Evolutionary conservation across 2,329 filamentous ascomycete species (phyloP).

Genomic region (Trichoderma endophyticum): DNA sequence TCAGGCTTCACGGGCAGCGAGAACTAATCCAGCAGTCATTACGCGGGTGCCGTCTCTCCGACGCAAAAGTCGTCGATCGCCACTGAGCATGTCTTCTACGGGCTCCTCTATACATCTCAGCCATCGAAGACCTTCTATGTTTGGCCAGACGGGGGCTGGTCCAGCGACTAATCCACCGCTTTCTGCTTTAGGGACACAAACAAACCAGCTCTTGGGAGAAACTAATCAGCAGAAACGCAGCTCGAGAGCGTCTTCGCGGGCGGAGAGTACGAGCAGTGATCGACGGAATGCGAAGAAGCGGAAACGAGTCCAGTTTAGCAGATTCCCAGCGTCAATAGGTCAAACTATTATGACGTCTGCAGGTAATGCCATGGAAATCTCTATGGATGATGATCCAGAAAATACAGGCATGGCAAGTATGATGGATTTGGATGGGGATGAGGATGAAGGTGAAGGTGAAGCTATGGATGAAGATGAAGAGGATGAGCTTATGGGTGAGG

Average conservation of each 20-base stretch:
- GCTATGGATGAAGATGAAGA: not conserved
- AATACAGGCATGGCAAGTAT: not conserved
- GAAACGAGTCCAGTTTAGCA: not conserved
- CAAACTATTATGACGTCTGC: not conserved
- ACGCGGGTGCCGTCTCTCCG: not conserved
- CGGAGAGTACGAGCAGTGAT: not conserved
- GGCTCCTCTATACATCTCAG: not conserved
- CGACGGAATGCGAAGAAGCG: not conserved
- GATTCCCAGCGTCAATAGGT: not conserved
- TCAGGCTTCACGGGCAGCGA: not conserved
- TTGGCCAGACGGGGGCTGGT: not conserved
- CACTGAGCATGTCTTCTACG: not conserved
- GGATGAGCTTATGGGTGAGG: not conserved
- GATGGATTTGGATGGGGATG: conserved; percentile 2
- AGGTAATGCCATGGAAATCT: not conserved
- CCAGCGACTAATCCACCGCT: not conserved
- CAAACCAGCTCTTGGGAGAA: too few species aligned
- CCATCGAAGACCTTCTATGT: not conserved
- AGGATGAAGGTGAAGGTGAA: not conserved
- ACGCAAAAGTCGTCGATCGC: not conserved
- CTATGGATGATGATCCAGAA: not conserved
- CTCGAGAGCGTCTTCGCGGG: not conserved
- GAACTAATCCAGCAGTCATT: not conserved
- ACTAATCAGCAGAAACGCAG: not conserved
- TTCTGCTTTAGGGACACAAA: not conserved